phyloP scores from a whole-genome alignment of 352 stramenopile genomes.

The Globisporangium cederbergense region DNA sequence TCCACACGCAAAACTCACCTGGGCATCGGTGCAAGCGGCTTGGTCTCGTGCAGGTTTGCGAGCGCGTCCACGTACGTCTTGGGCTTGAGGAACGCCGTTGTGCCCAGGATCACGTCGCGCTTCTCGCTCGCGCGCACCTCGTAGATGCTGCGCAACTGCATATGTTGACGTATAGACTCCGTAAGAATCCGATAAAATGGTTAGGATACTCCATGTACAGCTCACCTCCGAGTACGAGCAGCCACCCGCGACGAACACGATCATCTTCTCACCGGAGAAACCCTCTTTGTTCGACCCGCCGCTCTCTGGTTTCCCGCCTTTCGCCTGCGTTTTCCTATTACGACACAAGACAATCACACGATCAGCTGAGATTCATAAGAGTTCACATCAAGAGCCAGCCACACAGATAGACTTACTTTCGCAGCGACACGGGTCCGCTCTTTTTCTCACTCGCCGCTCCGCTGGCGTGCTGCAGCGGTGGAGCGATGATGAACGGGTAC shows the following conservation, averaged over 20 bases:
- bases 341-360: background rate
- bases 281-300: conserved; percentile 37
- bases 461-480: conserved; percentile 38
- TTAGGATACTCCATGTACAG: background rate
- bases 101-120: conserved; percentile 63
- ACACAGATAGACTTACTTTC: conserved; percentile 48
- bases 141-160: conserved; percentile 76
- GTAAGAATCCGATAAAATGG: background rate
- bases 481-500: conserved; percentile 82
- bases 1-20: conserved; percentile 13
- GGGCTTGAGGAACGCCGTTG: conserved; percentile 69
- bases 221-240: conserved; percentile 92
- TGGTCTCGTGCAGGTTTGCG: conserved; percentile 59
- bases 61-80: conserved; percentile 56
- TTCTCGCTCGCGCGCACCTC: conserved; percentile 66
- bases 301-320: conserved; percentile 26
- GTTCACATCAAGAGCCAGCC: background rate
- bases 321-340: conserved; percentile 32
- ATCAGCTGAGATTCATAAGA: background rate
- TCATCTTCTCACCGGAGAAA: conserved; percentile 85
- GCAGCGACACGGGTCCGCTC: conserved; percentile 51
- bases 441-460: conserved; percentile 42
- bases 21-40: conserved; percentile 20
- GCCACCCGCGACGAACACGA: conserved; percentile 95
- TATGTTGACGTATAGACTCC: background rate